These are phyloP conservation scores for Fusarium equiseti DNA, from an alignment of 2,329 filamentous ascomycete genomes.

Conservation along the genomic window DNA sequence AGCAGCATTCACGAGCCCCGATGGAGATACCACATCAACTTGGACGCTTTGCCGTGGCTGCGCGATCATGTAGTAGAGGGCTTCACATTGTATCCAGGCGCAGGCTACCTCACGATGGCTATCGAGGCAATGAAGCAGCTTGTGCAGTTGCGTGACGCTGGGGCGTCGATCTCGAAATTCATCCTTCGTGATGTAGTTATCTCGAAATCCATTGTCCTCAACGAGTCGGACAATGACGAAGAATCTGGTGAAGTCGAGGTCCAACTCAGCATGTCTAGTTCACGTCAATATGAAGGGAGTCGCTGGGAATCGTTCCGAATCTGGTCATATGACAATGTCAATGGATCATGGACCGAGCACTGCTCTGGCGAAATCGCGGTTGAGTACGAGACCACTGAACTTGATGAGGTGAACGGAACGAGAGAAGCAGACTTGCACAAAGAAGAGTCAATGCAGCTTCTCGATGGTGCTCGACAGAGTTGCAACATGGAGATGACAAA, in stretches of 20 bases:
- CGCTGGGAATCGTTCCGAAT: constrained; percentile 7
- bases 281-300: constrained; percentile 8
- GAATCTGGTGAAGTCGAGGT: constrained; percentile 2
- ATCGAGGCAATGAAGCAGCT: constrained; percentile 28
- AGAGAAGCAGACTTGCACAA: neutral
- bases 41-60: constrained; percentile 18
- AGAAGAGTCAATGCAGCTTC: neutral
- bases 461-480: neutral
- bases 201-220: constrained; percentile 2
- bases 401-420: neutral
- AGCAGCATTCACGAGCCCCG: constrained; percentile 7
- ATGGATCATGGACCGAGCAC: constrained; percentile 2
- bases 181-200: constrained; percentile 15
- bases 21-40: constrained; percentile 19
- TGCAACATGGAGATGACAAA: constrained; percentile 6
- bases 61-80: constrained; percentile 27
- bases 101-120: constrained; percentile 26
- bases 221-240: neutral
- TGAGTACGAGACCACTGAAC: neutral
- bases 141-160: neutral
- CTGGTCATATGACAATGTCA: constrained; percentile 4
- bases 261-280: constrained; percentile 1
- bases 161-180: constrained; percentile 1
- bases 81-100: constrained; percentile 14
- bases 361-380: constrained; percentile 2